A percentile compares a stretch with the other conserved stretches of the same genome.
Conservation (phyloP, 2,329 filamentous ascomycete species). For the Sphaerulina populicola region DNA sequence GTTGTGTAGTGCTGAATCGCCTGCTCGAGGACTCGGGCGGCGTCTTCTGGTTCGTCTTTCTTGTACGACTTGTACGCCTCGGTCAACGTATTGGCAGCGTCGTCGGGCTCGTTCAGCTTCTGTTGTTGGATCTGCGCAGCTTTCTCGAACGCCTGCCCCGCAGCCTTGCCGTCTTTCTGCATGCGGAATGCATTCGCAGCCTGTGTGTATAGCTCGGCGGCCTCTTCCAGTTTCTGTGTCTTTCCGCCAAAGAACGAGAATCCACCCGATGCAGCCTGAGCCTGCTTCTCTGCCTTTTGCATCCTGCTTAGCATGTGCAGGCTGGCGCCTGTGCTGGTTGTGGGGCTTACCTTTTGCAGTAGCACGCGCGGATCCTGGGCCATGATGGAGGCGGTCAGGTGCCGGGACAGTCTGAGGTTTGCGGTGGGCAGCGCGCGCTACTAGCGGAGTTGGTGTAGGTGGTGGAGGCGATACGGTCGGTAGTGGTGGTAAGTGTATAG, state of each 20-base stretch:
- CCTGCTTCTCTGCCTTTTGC: conserved; percentile 72
- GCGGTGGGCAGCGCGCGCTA: no score
- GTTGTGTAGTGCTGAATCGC: conserved; percentile 79
- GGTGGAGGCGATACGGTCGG: no score
- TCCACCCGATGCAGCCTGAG: conserved; percentile 64
- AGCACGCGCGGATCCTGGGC: conserved; percentile 69
- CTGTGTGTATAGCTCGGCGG: conserved; percentile 77
- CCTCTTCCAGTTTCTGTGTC: conserved; percentile 81
- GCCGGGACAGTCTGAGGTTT: no score
- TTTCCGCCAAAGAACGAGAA: conserved; percentile 85
- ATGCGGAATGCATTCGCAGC: conserved; percentile 88
- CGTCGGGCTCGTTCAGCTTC: conserved; percentile 82
- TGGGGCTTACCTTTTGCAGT: conserved; percentile 59
- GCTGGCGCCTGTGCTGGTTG: conserved; percentile 5
- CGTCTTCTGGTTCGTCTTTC: conserved; percentile 74
- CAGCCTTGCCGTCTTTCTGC: conserved; percentile 76
- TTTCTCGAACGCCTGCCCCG: conserved; percentile 74
- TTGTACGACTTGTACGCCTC: conserved; percentile 95
- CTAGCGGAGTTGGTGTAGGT: no score
- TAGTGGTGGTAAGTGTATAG: no score
- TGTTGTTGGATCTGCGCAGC: conserved; percentile 72
- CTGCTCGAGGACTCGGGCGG: conserved; percentile 67
- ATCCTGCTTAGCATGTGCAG: neutral
- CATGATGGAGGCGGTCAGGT: conserved; percentile 42
- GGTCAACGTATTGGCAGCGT: conserved; percentile 77